These are phyloP conservation scores for Orobanche coerulescens DNA, from an alignment of 257 asterid genomes.

Conservation along the genomic window DNA sequence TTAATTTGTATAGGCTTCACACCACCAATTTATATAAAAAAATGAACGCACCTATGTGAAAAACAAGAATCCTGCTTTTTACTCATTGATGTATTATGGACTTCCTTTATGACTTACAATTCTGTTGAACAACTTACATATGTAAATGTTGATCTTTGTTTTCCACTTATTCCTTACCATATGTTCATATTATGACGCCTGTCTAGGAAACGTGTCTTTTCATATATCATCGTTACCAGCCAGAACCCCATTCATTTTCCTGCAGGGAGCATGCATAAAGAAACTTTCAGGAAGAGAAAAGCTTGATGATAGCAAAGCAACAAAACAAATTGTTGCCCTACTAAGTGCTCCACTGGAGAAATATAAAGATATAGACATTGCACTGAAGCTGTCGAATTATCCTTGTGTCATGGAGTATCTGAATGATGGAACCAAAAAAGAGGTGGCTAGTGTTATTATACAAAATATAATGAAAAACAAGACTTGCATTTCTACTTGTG, in stretches of 20 bases:
- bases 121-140: background rate
- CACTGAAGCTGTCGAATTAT: slow-evolving; percentile 82
- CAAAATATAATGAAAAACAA: slow-evolving; percentile 76
- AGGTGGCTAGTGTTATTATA: slow-evolving; percentile 88
- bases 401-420: slow-evolving; percentile 82
- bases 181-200: background rate
- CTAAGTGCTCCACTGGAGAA: slow-evolving; percentile 96
- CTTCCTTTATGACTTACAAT: background rate
- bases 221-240: slow-evolving; percentile 7
- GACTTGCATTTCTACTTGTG: slow-evolving; percentile 72
- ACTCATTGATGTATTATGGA: background rate
- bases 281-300: slow-evolving; percentile 82
- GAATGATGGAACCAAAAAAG: slow-evolving; percentile 71
- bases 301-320: slow-evolving; percentile 77
- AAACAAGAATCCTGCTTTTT: background rate
- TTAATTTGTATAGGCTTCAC: too few species aligned
- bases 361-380: slow-evolving; percentile 91
- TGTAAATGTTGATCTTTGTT: background rate
- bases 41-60: too few species aligned
- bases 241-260: slow-evolving; percentile 12
- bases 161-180: background rate
- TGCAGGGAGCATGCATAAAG: slow-evolving; percentile 87
- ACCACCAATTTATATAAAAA: too few species aligned
- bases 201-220: background rate
- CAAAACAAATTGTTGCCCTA: slow-evolving; percentile 87